phyloP scores from a whole-genome alignment of 495 filamentous ascomycete genomes.

The Hypoxylon cercidicola region DNA sequence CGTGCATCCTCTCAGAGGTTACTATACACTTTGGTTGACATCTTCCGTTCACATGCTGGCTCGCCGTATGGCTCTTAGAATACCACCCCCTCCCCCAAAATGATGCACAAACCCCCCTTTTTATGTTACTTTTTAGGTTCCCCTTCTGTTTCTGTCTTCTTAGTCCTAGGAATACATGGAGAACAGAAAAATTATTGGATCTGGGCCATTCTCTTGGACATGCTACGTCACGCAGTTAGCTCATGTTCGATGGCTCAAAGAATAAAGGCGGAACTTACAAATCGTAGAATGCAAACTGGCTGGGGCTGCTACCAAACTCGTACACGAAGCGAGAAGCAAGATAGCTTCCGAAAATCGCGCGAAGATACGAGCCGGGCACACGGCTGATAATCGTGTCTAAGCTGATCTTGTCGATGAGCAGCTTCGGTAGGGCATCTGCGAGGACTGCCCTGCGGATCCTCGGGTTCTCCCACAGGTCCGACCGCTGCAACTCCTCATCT shows the following conservation, averaged over 20 bases:
- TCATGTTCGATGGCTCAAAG: neutral
- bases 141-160: conserved; percentile 15
- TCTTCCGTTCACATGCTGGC: conserved; percentile 3
- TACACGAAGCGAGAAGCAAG: conserved; percentile 96
- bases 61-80: conserved; percentile 11
- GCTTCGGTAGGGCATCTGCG: conserved; percentile 83
- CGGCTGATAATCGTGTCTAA: conserved; percentile 85
- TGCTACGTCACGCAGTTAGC: conserved; percentile 51
- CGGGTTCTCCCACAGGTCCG: conserved; percentile 88
- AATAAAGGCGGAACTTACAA: conserved; percentile 73
- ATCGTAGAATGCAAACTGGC: conserved; percentile 98
- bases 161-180: neutral
- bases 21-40: neutral
- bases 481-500: conserved; percentile 93
- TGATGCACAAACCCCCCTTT: conserved; percentile 17
- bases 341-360: conserved; percentile 95
- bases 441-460: conserved; percentile 81
- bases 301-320: conserved; percentile 88
- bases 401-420: conserved; percentile 89
- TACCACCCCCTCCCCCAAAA: conserved; percentile 9
- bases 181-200: conserved; percentile 35
- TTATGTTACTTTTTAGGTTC: conserved; percentile 10
- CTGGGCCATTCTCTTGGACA: conserved; percentile 60
- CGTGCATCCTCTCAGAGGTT: neutral
- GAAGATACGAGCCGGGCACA: conserved; percentile 91